Evolutionary conservation across 1,139 yeast species (phyloP).

Genomic region (Suhomyces choctaworum): DNA sequence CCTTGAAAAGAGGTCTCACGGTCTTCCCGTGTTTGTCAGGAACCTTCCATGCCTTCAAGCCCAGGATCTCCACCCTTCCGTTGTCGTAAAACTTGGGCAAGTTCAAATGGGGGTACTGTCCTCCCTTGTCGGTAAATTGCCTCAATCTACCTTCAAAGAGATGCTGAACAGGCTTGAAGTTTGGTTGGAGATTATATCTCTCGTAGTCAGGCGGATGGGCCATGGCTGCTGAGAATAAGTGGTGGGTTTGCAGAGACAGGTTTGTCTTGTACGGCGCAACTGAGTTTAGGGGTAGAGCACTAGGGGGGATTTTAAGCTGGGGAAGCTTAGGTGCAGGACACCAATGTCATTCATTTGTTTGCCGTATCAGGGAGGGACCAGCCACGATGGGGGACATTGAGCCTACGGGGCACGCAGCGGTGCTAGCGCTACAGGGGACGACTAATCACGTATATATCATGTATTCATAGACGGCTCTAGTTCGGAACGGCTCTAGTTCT

Average conservation of each 20-base stretch:
- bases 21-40: conserved; percentile 55
- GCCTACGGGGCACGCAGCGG: no score
- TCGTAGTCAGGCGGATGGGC: conserved; percentile 21
- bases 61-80: conserved; percentile 50
- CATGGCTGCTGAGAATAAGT: conserved; percentile 4
- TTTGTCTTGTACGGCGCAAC: no score
- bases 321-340: conserved; percentile 9
- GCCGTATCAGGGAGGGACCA: neutral
- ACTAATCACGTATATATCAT: neutral
- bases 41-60: conserved; percentile 60
- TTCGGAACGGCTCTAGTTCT: no score
- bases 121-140: conserved; percentile 73
- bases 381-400: no score
- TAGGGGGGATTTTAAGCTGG: conserved; percentile 8
- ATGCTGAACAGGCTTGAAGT: conserved; percentile 78
- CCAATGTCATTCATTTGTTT: neutral
- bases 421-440: neutral
- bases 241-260: no score
- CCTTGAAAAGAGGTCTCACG: conserved; percentile 73
- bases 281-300: conserved; percentile 1
- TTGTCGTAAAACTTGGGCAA: conserved; percentile 81
- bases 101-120: conserved; percentile 68
- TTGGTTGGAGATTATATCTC: conserved; percentile 59
- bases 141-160: conserved; percentile 77
- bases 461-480: neutral